These are phyloP conservation scores for Talaromyces wortmannii DNA, from an alignment of 495 filamentous ascomycete species.

Conservation along the genomic window DNA sequence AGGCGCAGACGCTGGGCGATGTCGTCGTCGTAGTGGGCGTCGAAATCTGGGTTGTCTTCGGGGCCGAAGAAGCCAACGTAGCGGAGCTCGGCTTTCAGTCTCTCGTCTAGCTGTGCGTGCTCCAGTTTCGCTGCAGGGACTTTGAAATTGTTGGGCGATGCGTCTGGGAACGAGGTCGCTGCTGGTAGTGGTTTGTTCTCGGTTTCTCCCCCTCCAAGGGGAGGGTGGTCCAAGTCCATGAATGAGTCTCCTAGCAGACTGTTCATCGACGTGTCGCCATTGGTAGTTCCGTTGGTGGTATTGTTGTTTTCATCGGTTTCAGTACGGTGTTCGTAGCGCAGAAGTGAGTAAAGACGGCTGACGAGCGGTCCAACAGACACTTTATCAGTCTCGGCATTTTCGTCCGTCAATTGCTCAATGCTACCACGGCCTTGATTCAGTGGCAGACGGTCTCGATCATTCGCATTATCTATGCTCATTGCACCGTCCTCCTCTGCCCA, in stretches of 20 bases:
- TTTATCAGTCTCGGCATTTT: constrained; percentile 77
- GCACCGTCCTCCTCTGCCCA: constrained; percentile 91
- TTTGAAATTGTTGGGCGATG: constrained; percentile 52
- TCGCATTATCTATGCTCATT: constrained; percentile 57
- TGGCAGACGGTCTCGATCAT: constrained; percentile 55
- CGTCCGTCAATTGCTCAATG: constrained; percentile 80
- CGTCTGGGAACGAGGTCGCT: constrained; percentile 72
- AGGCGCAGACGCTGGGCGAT: constrained; percentile 81
- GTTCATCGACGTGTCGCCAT: constrained; percentile 43
- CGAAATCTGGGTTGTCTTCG: constrained; percentile 67
- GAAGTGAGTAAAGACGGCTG: constrained; percentile 70
- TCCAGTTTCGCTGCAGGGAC: constrained; percentile 60
- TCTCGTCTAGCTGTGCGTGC: constrained; percentile 78
- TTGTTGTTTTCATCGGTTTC: constrained; percentile 53
- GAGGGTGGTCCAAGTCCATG: constrained; percentile 38
- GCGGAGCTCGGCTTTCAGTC: constrained; percentile 84
- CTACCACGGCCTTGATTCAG: constrained; percentile 77
- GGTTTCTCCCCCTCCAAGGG: constrained; percentile 17
- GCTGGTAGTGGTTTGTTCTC: constrained; percentile 50
- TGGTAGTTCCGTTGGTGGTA: constrained; percentile 20
- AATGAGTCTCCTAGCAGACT: constrained; percentile 41
- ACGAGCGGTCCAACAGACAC: constrained; percentile 84
- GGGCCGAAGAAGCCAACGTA: constrained; percentile 82
- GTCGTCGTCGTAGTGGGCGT: constrained; percentile 89
- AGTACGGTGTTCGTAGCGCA: constrained; percentile 74